Evolutionary conservation across 805 yeast genomes (phyloP).

Genomic region (Candida qinlingensis): DNA sequence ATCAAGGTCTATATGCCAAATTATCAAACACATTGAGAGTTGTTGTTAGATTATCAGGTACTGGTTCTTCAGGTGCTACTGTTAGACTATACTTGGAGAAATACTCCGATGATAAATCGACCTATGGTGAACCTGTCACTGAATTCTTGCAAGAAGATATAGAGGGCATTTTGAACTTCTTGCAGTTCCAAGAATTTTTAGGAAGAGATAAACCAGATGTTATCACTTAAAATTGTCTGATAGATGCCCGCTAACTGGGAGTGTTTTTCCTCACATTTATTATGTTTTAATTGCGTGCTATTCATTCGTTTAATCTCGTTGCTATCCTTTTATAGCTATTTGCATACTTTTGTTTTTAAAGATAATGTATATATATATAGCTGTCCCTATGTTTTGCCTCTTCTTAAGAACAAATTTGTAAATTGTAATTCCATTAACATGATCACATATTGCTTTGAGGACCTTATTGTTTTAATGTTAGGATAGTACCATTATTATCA

Average conservation of each 20-base stretch:
- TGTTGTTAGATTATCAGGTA: slow-evolving; percentile 89
- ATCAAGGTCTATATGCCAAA: slow-evolving; percentile 87
- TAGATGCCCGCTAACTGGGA: background rate
- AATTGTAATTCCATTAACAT: no score
- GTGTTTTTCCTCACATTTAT: background rate
- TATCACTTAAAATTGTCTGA: slow-evolving; percentile 45
- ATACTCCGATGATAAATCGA: slow-evolving; percentile 56
- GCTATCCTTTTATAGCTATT: no score
- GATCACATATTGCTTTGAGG: no score
- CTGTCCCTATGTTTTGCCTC: no score
- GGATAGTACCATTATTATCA: no score
- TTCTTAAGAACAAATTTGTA: no score
- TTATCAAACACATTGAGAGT: slow-evolving; percentile 78
- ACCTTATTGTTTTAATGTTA: no score
- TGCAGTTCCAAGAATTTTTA: slow-evolving; percentile 65
- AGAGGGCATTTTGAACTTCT: slow-evolving; percentile 54
- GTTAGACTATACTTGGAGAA: slow-evolving; percentile 88
- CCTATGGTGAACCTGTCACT: slow-evolving; percentile 50
- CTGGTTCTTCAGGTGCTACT: slow-evolving; percentile 97
- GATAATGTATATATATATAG: no score
- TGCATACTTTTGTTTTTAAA: no score
- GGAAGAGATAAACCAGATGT: slow-evolving; percentile 90
- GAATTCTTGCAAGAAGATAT: slow-evolving; percentile 64
- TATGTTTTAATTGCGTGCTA: no score
- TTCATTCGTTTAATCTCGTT: no score